A percentile compares a stretch with the other conserved stretches of the same genome.
phyloP scores from a whole-genome alignment of 2,329 filamentous ascomycete species.

The Biscogniauxia sp. region DNA sequence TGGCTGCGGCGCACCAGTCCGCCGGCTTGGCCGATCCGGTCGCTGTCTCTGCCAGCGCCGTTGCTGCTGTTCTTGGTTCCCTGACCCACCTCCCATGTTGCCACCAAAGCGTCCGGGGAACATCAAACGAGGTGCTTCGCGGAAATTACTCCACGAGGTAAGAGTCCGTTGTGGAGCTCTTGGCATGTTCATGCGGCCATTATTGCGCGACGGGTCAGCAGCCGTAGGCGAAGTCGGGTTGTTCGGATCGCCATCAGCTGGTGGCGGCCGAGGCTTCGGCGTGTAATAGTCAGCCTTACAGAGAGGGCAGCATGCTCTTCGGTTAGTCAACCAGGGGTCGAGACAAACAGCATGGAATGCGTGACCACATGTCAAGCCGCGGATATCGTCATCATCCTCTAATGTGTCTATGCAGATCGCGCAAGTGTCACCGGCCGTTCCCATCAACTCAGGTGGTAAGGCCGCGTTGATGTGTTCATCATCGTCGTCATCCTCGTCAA shows the following conservation, averaged over 20 bases:
- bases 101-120: slow-evolving; percentile 25
- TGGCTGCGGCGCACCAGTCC: slow-evolving; percentile 6
- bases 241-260: slow-evolving; percentile 40
- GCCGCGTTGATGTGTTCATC: slow-evolving; percentile 83
- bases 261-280: slow-evolving; percentile 74
- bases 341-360: slow-evolving; percentile 95
- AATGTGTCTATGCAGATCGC: slow-evolving; percentile 94
- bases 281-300: slow-evolving; percentile 98
- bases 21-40: slow-evolving; percentile 9
- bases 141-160: slow-evolving; percentile 31
- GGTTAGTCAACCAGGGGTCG: slow-evolving; percentile 93
- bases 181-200: slow-evolving; percentile 49
- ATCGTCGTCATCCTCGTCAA: slow-evolving; percentile 63
- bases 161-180: slow-evolving; percentile 39
- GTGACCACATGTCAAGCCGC: slow-evolving; percentile 93
- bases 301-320: slow-evolving; percentile 91
- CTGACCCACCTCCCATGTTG: slow-evolving; percentile 10
- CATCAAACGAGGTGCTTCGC: slow-evolving; percentile 31
- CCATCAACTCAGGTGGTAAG: slow-evolving; percentile 75
- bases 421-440: slow-evolving; percentile 84
- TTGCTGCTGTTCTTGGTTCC: slow-evolving; percentile 13
- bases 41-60: slow-evolving; percentile 21
- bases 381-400: slow-evolving; percentile 93
- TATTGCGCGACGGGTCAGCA: slow-evolving; percentile 35
- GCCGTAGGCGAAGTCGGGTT: slow-evolving; percentile 27